Base-by-base conservation (phyloP, 371 early-diverging fungal genomes). In the Blastocladiella emersonii region DNA sequence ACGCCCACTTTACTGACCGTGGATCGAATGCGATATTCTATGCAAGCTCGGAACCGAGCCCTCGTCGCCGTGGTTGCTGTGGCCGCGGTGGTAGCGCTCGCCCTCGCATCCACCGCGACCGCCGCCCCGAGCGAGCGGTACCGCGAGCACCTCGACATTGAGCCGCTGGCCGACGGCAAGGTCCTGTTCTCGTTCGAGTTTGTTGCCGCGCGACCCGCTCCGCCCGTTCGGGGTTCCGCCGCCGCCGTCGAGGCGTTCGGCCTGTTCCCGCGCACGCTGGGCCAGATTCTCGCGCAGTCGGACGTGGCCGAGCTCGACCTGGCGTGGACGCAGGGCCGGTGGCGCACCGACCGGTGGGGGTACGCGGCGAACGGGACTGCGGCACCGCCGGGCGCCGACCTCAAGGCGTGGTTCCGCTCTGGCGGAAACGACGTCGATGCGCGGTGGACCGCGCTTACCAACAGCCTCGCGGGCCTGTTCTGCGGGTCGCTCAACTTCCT, bases 401-500 rank as follows among this genome's bases (percentile, higher is more conserved):
- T 92, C 36, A 86, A 85, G 85, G 86, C 88, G 8, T 89, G 88
- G 87, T 72, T 90, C 67, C 45, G 45, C 3, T 44, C 45, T 5
- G 39, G 39, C 39, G 35, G 49, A 63, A 63, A 27, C 15, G n/a
- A n/a, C n/a, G n/a, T n/a, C n/a, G n/a, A n/a, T n/a, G n/a, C 5
- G 3, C 61, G 56, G 49, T 96, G 97, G 97, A 82, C 79, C 53
- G 84, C 87, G 6, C 70, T 95, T 63, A 88, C 92, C n/a, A 90
- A 93, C 69, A 85, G 92, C 0, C 77, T 94, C 34, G 87, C 94
- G 3, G 95, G 95, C 3, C 72, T 95, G 53, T 95, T 93, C 64
- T 96, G 97, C 70, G 93, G 93, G 1, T 97, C 97, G 15, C 78
- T 97, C 34, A 94, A 95, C 70, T 92, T 89, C 64, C 86, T 94